Evolutionary conservation across 176 grass and related monocot species (phyloP), one percentile per base, ranked within the genome.

Genomic region (Aegilops longissima): DNA sequence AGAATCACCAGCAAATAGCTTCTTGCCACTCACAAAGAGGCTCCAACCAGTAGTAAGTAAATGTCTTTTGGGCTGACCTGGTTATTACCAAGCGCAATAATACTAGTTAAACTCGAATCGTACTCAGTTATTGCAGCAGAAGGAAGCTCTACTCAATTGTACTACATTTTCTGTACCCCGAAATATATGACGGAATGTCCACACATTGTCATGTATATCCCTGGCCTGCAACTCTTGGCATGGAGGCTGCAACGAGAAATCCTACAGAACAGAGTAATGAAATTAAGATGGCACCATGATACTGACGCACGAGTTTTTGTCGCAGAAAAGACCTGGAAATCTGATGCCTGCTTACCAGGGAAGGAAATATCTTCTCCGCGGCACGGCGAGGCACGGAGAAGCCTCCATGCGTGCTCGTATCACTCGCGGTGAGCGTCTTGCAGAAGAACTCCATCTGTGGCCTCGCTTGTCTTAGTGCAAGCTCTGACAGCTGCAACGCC

Each of bases 141-240:
- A 54, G 3, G 70, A 35, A 71, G 61, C 73, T 73, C 42, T 64
- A 44, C 51, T 80, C 29, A 35, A 67, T 21, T 49, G 3, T 45
- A 56, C 6, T 45, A 63, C 16, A 70, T 33, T 56, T 84, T 76
- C 6, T 44, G 29, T 85, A 97, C 97, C 97, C 87, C 97, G 92
- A 93, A 93, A 99, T 86, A 99, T 97, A 90, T 99, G 97, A 18
- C 94, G 94, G 76, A 99, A 99, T 45, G 97, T 97, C 94, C 97
- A 99, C 3, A 94, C 74, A 42, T 90, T 94, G 66, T 97, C 92
- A 69, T 99, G 94, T 88, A 99, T 94, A 83, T 99, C 97, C 52
- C 88, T 94, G 35, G 94, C 97, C 82, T 99, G 94, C 33, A 99
- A 36, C 85, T 99, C 97, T 86, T 99, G 97, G 73, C 90, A 92